These are phyloP conservation scores for Colletotrichum noveboracense DNA, from an alignment of 2,329 filamentous ascomycete genomes.

Conservation along the genomic window DNA sequence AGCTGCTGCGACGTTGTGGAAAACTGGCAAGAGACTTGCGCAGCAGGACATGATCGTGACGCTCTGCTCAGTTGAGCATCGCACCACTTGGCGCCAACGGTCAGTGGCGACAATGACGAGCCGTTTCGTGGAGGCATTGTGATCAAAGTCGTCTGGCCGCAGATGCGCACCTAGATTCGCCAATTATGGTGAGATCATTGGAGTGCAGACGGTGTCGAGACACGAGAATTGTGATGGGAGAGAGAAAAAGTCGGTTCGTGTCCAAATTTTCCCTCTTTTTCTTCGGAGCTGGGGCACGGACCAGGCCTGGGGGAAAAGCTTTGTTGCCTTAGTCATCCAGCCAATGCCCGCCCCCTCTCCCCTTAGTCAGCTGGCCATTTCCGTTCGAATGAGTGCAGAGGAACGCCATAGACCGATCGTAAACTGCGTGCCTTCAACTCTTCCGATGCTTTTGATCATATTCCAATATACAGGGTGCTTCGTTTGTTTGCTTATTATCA, in stretches of 20 bases:
- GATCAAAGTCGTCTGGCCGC: conserved; percentile 1
- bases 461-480: background rate
- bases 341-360: background rate
- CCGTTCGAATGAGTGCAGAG: background rate
- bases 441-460: background rate
- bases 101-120: conserved; percentile 16
- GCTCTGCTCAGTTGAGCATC: background rate
- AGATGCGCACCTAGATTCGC: background rate
- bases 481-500: conserved; percentile 1
- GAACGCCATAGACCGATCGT: background rate
- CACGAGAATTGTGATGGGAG: background rate
- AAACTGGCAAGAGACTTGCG: conserved; percentile 32
- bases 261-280: conserved; percentile 6
- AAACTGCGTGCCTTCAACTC: background rate
- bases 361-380: background rate
- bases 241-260: background rate
- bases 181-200: conserved; percentile 7
- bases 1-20: conserved; percentile 42
- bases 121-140: conserved; percentile 9
- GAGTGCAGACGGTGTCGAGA: background rate
- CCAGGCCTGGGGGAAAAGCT: background rate
- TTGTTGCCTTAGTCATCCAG: background rate
- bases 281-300: conserved; percentile 1
- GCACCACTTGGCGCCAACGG: conserved; percentile 10
- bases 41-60: background rate